phyloP scores from a whole-genome alignment of 768 basidiomycete species.

The Boletus rubescentipes region DNA sequence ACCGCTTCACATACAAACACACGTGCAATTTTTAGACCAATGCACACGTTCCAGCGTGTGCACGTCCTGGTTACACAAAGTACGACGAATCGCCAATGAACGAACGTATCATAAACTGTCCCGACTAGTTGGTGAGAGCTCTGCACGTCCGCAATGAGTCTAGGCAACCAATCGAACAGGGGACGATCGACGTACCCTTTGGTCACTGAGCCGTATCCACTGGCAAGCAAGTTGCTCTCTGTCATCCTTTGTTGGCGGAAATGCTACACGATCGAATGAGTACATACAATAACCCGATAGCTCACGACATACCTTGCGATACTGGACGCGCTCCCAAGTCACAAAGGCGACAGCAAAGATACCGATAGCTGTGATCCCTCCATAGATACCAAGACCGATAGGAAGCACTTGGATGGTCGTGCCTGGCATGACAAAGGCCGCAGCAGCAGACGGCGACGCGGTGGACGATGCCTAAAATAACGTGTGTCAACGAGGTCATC shows the following conservation, averaged over 20 bases:
- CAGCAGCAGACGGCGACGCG: slow-evolving; percentile 27
- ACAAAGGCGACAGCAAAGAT: slow-evolving; percentile 80
- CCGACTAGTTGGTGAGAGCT: neutral
- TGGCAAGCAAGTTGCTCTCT: slow-evolving; percentile 46
- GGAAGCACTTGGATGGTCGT: slow-evolving; percentile 74
- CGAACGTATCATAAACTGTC: neutral
- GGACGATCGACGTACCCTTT: slow-evolving; percentile 18
- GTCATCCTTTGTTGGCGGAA: slow-evolving; percentile 76
- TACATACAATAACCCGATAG: neutral
- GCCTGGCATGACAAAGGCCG: slow-evolving; percentile 65
- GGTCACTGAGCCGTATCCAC: slow-evolving; percentile 60
- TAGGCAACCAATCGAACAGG: neutral
- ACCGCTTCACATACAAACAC: neutral
- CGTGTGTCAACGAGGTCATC: neutral
- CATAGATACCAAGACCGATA: slow-evolving; percentile 81
- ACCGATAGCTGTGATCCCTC: slow-evolving; percentile 82
- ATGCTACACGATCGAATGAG: slow-evolving; percentile 42
- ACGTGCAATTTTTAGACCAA: neutral
- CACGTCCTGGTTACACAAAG: neutral
- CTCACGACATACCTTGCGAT: slow-evolving; percentile 62
- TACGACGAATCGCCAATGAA: slow-evolving; percentile 6
- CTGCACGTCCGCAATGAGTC: neutral
- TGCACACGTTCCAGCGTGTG: slow-evolving; percentile 10
- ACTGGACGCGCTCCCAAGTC: slow-evolving; percentile 84
- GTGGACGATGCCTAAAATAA: slow-evolving; percentile 25